Evolutionary conservation across 2,329 filamentous ascomycete species (phyloP), one percentile per base, ranked within the genome.

Genomic region (Monosporascus sp.): DNA sequence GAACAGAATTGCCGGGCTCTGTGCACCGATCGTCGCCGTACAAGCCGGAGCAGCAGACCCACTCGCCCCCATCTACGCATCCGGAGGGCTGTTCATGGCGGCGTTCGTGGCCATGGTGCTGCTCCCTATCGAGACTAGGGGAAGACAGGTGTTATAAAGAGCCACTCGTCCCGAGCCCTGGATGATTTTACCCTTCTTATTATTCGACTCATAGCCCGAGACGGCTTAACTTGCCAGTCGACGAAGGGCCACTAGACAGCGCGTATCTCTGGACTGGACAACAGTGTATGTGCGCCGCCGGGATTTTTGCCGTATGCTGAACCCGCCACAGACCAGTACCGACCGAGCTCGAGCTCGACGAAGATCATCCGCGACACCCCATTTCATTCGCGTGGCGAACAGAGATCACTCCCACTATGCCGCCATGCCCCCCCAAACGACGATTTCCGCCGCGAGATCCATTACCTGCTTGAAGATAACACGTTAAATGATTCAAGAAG

Each of bases 81-180:
- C 72, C 5, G 74, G 72, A 15, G 72, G 57, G 1, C 53, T 76
- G 48, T 72, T 76, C 22, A 58, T 76, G 36, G 72, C 72, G 15
- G 70, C 74, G 1, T 75, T 74, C 51, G 62, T 73, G 9, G 72
- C 73, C 1, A 76, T 76, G 74, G 65, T 64, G 41, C 60, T 68
- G 18, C 65, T 76, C 25, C 74, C 74, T 0, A 76, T 76, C 48
- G 74, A 77, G 63, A 77, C 74, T 14, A 65, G 70, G 47, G 74
- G 74, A 5, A 73, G 66, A 56, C 70, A 74, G 56, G 63, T 64
- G 44, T 56, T 76, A 39, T 74, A 68, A 50, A 25, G 11, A 7
- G 37, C 36, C 5, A 4, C 20, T 22, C 15, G 14, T 5, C 18
- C 17, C 15, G 39, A 14, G 15, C 6, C 15, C 17, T 39, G 5